Conservation (phyloP, 2,329 filamentous ascomycete species). For the Trichoderma cornu-damae region DNA sequence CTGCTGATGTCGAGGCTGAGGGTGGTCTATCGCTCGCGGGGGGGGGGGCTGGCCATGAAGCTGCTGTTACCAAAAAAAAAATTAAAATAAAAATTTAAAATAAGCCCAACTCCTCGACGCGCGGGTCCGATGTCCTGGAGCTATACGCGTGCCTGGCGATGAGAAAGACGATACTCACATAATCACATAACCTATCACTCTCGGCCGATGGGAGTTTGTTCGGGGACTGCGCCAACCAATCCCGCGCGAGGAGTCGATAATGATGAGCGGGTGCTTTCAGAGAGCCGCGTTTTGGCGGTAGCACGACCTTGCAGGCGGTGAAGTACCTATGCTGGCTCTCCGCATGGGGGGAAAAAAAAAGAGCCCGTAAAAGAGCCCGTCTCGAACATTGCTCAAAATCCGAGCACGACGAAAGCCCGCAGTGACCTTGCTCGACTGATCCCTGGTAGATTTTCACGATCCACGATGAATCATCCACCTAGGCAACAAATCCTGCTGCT, state of each 20-base stretch:
- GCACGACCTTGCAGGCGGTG: background rate
- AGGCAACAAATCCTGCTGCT: too few species aligned
- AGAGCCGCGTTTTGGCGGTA: background rate
- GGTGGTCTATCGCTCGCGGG: background rate
- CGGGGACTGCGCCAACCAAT: too few species aligned
- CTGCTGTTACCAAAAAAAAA: background rate
- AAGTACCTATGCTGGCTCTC: background rate
- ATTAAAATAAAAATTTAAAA: too few species aligned
- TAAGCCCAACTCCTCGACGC: background rate
- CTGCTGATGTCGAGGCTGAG: background rate
- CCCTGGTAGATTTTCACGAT: background rate
- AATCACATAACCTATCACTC: background rate
- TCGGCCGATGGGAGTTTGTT: background rate
- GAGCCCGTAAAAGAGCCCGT: background rate
- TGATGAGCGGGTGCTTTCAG: background rate
- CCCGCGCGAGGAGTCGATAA: background rate
- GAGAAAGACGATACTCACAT: background rate
- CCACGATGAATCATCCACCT: background rate
- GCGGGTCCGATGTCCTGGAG: too few species aligned
- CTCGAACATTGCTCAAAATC: background rate
- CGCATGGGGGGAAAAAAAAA: too few species aligned
- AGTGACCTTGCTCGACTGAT: background rate
- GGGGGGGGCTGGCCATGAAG: background rate
- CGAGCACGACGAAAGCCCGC: background rate
- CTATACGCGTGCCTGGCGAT: too few species aligned